Percentiles rank a stretch among this genome's conserved stretches.
Evolutionary conservation across 768 basidiomycete genomes (phyloP).

Genomic region (Rhizopogon vulgaris): DNA sequence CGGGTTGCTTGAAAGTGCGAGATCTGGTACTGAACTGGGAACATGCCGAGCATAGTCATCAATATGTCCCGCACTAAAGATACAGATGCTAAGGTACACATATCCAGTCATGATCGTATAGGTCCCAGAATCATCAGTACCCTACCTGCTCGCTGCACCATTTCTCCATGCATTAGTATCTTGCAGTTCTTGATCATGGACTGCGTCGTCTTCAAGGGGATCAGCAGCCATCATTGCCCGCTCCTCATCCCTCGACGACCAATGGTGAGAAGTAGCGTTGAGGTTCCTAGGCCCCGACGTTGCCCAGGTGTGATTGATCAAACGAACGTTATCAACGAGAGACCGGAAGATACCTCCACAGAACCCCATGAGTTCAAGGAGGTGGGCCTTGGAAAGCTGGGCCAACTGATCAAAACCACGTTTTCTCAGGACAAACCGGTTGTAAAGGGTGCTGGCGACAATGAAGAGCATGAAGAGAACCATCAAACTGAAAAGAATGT

Average conservation of each 20-base stretch:
- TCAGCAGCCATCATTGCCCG: slow-evolving; percentile 18
- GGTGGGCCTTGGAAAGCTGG: slow-evolving; percentile 37
- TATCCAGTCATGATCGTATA: not conserved
- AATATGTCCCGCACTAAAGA: not conserved
- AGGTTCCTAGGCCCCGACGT: slow-evolving; percentile 6
- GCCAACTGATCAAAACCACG: slow-evolving; percentile 73
- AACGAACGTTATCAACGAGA: slow-evolving; percentile 6
- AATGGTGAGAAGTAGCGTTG: slow-evolving; percentile 23
- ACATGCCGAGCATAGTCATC: not conserved
- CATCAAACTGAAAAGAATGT: slow-evolving; percentile 35
- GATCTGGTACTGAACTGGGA: not conserved
- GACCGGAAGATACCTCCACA: slow-evolving; percentile 14
- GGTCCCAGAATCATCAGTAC: not conserved
- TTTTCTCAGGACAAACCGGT: slow-evolving; percentile 67
- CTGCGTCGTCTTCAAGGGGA: slow-evolving; percentile 17
- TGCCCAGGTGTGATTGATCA: slow-evolving; percentile 13
- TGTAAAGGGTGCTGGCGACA: slow-evolving; percentile 67
- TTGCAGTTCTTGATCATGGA: slow-evolving; percentile 2
- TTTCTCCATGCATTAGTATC: not conserved
- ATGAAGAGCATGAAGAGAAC: slow-evolving; percentile 59
- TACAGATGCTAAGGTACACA: not conserved
- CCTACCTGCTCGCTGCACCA: not conserved
- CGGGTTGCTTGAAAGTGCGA: not conserved
- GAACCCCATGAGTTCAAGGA: slow-evolving; percentile 16
- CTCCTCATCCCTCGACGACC: slow-evolving; percentile 27